A percentile compares a stretch with the other conserved stretches of the same genome.
phyloP scores from a whole-genome alignment of 225 moss, liverwort and hornwort species.

The Bryum argenteum region DNA sequence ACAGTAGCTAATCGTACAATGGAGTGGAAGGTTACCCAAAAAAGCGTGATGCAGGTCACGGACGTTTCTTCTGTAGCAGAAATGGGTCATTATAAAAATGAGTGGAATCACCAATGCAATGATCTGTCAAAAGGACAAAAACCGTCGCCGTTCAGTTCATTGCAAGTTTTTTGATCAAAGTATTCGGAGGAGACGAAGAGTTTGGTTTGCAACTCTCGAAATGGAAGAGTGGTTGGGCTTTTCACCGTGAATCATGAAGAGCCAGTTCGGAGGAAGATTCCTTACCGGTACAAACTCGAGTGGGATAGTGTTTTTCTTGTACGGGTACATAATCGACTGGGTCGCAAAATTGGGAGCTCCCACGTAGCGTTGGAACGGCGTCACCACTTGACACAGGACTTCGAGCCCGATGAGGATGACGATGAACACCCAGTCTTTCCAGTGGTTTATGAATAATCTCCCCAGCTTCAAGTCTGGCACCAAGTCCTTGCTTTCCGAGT shows the following conservation, averaged over 20 bases:
- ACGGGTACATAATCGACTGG: constrained; percentile 40
- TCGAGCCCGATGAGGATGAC: constrained; percentile 45
- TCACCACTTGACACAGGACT: constrained; percentile 26
- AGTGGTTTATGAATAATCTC: constrained; percentile 34
- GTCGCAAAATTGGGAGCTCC: constrained; percentile 34
- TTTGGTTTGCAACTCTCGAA: too few relatives aligned
- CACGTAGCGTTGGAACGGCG: constrained; percentile 50
- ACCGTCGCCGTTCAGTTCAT: neutral
- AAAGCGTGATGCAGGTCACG: constrained; percentile 56
- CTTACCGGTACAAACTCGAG: constrained; percentile 38
- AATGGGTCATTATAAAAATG: constrained; percentile 31
- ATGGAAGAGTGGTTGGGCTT: too few relatives aligned
- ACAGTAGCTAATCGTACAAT: too few relatives aligned
- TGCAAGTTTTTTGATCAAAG: too few relatives aligned
- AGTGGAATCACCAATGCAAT: constrained; percentile 50
- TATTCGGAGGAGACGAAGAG: too few relatives aligned
- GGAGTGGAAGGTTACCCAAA: constrained; percentile 32
- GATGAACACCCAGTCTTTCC: constrained; percentile 52
- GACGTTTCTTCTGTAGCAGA: constrained; percentile 34
- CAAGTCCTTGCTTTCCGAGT: neutral
- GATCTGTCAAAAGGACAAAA: constrained; percentile 17
- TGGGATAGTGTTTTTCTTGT: constrained; percentile 48
- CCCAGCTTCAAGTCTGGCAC: constrained; percentile 40
- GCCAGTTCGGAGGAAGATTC: neutral
- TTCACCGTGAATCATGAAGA: too few relatives aligned